These are phyloP conservation scores for Triticum monococcum DNA, from an alignment of 176 grass and related monocot genomes.

Conservation along the genomic window DNA sequence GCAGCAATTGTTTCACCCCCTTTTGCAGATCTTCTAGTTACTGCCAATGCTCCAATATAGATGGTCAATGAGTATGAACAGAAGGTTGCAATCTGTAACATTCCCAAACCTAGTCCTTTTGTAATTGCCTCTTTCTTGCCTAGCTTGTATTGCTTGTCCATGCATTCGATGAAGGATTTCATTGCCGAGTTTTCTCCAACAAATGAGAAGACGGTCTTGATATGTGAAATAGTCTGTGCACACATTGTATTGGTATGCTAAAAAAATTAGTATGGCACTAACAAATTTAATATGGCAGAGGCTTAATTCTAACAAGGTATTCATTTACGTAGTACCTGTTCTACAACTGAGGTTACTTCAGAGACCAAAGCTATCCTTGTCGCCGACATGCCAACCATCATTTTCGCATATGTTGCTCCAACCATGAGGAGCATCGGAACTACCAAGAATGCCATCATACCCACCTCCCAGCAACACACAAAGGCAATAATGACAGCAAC, in stretches of 20 bases:
- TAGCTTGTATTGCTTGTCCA: conserved; percentile 48
- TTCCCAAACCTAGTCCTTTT: conserved; percentile 61
- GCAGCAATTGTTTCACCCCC: conserved; percentile 53
- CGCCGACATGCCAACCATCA: conserved; percentile 33
- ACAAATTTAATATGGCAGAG: conserved; percentile 5
- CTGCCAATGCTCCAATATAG: conserved; percentile 51
- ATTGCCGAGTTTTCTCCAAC: conserved; percentile 53
- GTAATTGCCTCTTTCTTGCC: conserved; percentile 53
- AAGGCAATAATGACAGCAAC: conserved; percentile 48
- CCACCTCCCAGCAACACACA: conserved; percentile 64
- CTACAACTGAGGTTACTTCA: conserved; percentile 51
- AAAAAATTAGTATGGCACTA: background rate
- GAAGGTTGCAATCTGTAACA: conserved; percentile 55
- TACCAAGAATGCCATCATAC: conserved; percentile 46
- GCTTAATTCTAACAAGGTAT: background rate
- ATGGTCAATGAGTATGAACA: conserved; percentile 55
- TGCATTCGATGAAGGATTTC: conserved; percentile 41
- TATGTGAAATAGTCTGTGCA: conserved; percentile 53
- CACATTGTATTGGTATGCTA: background rate
- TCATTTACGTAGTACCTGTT: conserved; percentile 45
- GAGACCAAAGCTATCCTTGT: conserved; percentile 35
- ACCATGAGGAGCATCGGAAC: conserved; percentile 49
- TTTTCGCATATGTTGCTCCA: conserved; percentile 45
- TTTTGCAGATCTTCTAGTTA: conserved; percentile 28
- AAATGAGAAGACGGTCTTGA: conserved; percentile 67